These are phyloP conservation scores for Naganishia randhawae DNA, from an alignment of 768 basidiomycete species.

Conservation along the genomic window DNA sequence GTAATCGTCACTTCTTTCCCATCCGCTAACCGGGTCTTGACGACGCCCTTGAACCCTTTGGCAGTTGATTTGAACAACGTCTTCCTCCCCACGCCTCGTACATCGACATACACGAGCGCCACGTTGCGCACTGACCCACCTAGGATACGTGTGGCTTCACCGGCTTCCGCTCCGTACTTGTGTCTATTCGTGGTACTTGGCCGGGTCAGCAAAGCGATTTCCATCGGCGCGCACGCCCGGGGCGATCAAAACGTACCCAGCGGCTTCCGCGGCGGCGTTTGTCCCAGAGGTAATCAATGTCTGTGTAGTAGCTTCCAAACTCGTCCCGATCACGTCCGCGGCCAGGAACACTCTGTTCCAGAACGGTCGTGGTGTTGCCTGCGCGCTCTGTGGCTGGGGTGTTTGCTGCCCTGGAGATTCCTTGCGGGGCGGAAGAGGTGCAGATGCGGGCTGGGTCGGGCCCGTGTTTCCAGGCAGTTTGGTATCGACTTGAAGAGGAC, in stretches of 20 bases:
- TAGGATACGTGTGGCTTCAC: constrained; percentile 59
- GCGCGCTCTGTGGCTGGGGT: constrained; percentile 29
- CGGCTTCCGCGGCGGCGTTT: constrained; percentile 42
- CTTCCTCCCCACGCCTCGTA: constrained; percentile 66
- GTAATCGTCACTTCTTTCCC: constrained; percentile 27
- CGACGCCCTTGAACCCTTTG: constrained; percentile 42
- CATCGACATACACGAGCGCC: constrained; percentile 71
- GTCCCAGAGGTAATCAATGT: constrained; percentile 45
- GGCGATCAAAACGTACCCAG: constrained; percentile 41
- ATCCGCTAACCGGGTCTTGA: constrained; percentile 34
- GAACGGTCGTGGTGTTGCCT: constrained; percentile 27
- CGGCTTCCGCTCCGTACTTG: constrained; percentile 64
- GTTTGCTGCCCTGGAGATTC: not conserved
- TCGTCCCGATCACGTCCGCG: constrained; percentile 49
- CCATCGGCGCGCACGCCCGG: too few species aligned
- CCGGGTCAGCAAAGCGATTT: not conserved
- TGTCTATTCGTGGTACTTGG: constrained; percentile 38
- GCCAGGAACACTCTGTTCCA: constrained; percentile 37
- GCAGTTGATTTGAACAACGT: constrained; percentile 61
- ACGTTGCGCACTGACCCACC: constrained; percentile 68
- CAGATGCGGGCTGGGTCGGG: not conserved
- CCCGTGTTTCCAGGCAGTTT: not conserved
- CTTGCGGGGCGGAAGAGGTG: not conserved
- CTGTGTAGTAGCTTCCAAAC: constrained; percentile 44
- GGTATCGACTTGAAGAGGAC: not conserved